Percentiles rank a stretch among this genome's conserved stretches.
Evolutionary conservation across 192 early-diverging fungal genomes (phyloP).

Genomic region (Backusella luteola): DNA sequence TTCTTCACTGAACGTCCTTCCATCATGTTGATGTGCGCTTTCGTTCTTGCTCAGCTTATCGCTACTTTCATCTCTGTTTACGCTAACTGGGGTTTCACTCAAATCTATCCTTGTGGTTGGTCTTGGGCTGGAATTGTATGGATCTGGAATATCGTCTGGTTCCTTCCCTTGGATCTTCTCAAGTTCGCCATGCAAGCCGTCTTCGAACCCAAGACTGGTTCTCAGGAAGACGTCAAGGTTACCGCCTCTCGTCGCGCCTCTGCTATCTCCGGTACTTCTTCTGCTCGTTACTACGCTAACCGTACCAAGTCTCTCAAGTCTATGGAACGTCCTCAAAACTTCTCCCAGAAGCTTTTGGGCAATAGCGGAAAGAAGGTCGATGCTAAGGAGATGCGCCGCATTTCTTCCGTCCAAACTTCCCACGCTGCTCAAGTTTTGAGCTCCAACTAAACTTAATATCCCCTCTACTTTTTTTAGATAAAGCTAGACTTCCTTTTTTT

Average conservation of each 20-base stretch:
- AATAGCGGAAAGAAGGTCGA: slow-evolving; percentile 58
- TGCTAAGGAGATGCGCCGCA: slow-evolving; percentile 67
- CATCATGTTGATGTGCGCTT: slow-evolving; percentile 60
- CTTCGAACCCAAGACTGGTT: slow-evolving; percentile 53
- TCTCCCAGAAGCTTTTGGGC: slow-evolving; percentile 36
- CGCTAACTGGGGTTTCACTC: slow-evolving; percentile 78
- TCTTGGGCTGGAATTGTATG: slow-evolving; percentile 72
- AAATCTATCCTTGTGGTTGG: slow-evolving; percentile 73
- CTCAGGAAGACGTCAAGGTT: slow-evolving; percentile 16
- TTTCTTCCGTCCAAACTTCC: slow-evolving; percentile 61
- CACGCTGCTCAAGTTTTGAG: slow-evolving; percentile 35
- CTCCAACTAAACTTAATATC: background rate
- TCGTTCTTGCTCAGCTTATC: slow-evolving; percentile 68
- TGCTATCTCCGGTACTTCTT: slow-evolving; percentile 33
- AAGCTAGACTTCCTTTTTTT: background rate
- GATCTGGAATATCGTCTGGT: slow-evolving; percentile 82
- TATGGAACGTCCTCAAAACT: slow-evolving; percentile 29
- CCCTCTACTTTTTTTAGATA: slow-evolving; percentile 15
- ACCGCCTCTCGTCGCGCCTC: slow-evolving; percentile 21
- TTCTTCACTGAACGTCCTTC: slow-evolving; percentile 73
- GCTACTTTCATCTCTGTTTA: slow-evolving; percentile 83
- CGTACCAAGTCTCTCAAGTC: slow-evolving; percentile 34
- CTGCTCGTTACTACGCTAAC: slow-evolving; percentile 37
- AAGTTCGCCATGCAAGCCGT: slow-evolving; percentile 66
- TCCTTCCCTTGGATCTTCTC: slow-evolving; percentile 73